Evolutionary conservation across 306 rosid species (phyloP).

Genomic region (Canavalia gladiata): DNA sequence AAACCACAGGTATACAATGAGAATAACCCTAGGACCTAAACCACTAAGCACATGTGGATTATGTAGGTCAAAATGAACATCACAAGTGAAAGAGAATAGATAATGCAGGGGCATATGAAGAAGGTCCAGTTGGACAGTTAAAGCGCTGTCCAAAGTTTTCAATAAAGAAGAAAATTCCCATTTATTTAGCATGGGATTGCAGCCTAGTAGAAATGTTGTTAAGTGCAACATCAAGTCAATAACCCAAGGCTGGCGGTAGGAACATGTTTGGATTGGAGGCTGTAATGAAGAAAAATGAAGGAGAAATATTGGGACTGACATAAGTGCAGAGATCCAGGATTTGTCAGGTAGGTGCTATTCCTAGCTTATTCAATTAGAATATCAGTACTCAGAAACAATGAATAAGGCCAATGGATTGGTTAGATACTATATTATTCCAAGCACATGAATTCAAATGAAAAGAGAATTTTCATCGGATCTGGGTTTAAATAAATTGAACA

Average conservation of each 20-base stretch:
- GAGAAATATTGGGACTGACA: conserved; percentile 13
- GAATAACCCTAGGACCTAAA: conserved; percentile 8
- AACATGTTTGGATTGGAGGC: background rate
- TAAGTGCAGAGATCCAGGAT: conserved; percentile 4
- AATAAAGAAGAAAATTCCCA: background rate
- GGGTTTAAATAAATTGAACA: conserved; percentile 7
- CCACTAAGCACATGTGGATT: conserved; percentile 5
- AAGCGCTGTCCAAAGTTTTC: background rate
- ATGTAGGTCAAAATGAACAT: conserved; percentile 13
- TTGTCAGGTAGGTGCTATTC: conserved; percentile 4
- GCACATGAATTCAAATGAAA: conserved; percentile 15
- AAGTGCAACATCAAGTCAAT: background rate
- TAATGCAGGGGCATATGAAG: background rate
- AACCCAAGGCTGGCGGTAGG: conserved; percentile 2
- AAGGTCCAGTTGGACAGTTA: conserved; percentile 5
- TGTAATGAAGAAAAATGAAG: background rate
- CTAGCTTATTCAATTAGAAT: conserved; percentile 2
- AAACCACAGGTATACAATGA: background rate
- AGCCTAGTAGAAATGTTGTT: background rate
- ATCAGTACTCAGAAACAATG: conserved; percentile 1
- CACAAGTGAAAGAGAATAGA: background rate
- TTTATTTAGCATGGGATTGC: conserved; percentile 5
- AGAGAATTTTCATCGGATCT: conserved; percentile 21
- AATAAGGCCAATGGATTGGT: conserved; percentile 28
- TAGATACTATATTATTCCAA: conserved; percentile 1